Percentiles rank a stretch among this genome's conserved stretches.
phyloP scores from a whole-genome alignment of 805 yeast genomes.

The Cyberlindnera mississippiensis region DNA sequence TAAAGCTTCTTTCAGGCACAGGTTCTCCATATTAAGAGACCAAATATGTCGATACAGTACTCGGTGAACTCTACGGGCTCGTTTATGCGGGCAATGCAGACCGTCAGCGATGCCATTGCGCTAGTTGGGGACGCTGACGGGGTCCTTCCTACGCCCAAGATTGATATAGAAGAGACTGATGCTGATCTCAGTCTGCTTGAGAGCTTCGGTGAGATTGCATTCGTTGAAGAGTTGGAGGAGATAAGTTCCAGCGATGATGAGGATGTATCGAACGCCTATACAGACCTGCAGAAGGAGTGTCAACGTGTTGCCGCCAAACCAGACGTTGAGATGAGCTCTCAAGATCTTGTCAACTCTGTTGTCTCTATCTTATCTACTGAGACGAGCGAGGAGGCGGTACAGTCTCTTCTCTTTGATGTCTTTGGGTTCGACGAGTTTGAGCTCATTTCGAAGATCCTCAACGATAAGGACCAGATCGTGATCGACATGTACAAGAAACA shows the following conservation, averaged over 20 bases:
- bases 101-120: constrained; percentile 51
- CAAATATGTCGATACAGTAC: constrained; percentile 43
- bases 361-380: constrained; percentile 33
- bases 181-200: constrained; percentile 36
- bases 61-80: constrained; percentile 66
- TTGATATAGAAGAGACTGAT: constrained; percentile 34
- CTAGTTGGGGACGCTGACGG: constrained; percentile 25
- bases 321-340: constrained; percentile 32
- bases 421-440: constrained; percentile 87
- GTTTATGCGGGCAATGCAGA: constrained; percentile 74
- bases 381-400: constrained; percentile 54
- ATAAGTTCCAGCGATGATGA: constrained; percentile 15
- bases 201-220: constrained; percentile 30
- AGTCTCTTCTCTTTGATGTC: constrained; percentile 70
- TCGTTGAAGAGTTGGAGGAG: constrained; percentile 21
- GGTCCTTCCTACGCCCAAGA: constrained; percentile 32
- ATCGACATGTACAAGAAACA: constrained; percentile 22
- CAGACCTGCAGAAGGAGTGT: constrained; percentile 23
- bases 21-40: no score
- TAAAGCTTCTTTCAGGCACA: no score
- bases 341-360: constrained; percentile 29
- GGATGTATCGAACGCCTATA: constrained; percentile 14
- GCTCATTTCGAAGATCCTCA: constrained; percentile 60
- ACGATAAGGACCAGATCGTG: constrained; percentile 36
- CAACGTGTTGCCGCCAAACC: constrained; percentile 31